Percentiles rank a stretch among this genome's conserved stretches.
These are phyloP conservation scores for Aspergillus haitiensis DNA, from an alignment of 495 filamentous ascomycete species.

Conservation along the genomic window DNA sequence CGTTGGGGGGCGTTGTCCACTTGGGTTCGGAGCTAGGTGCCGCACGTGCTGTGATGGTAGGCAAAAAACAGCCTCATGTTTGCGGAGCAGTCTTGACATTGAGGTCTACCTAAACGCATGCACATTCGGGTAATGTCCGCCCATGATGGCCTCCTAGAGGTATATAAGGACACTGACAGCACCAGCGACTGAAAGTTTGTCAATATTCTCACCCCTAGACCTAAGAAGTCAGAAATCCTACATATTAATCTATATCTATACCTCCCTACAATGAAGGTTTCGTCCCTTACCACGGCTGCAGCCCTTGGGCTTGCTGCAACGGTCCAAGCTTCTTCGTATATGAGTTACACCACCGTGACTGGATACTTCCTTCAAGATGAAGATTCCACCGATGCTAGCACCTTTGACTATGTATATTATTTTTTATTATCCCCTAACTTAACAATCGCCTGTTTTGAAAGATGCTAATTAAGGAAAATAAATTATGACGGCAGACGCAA, in stretches of 20 bases:
- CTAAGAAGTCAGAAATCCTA: background rate
- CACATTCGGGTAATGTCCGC: too few species aligned
- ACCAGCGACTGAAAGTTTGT: too few species aligned
- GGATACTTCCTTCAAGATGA: constrained; percentile 75
- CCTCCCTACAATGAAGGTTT: constrained; percentile 34
- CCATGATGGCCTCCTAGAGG: too few species aligned
- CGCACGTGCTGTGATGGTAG: constrained; percentile 21
- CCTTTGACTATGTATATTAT: constrained; percentile 64
- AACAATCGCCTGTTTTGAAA: background rate
- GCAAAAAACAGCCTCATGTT: background rate
- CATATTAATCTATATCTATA: background rate
- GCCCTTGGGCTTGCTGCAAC: constrained; percentile 28
- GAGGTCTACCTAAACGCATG: too few species aligned
- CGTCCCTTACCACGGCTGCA: constrained; percentile 18
- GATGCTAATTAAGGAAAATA: constrained; percentile 4
- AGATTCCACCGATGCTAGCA: constrained; percentile 56
- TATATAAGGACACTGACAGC: too few species aligned
- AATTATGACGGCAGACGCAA: constrained; percentile 41
- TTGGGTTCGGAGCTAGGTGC: background rate
- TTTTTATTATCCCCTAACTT: background rate
- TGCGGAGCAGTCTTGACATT: background rate
- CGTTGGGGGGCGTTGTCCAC: background rate
- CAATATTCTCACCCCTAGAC: background rate
- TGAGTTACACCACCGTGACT: constrained; percentile 63
- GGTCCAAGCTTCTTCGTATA: constrained; percentile 27